phyloP scores from a whole-genome alignment of 2,329 filamentous ascomycete genomes.

The Botryotinia convoluta region DNA sequence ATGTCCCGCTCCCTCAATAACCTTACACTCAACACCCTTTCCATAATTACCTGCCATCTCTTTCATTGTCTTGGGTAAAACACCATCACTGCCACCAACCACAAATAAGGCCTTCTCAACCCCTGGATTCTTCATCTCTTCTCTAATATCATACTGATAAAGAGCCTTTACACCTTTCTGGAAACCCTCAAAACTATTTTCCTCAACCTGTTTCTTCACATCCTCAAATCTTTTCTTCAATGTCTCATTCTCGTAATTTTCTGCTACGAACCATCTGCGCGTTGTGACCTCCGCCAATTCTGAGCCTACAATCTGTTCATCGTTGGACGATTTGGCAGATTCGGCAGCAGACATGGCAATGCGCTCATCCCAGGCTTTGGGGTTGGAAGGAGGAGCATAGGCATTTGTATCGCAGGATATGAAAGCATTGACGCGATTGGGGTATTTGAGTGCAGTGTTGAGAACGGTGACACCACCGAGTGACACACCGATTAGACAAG shows the following conservation, averaged over 20 bases:
- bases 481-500: constrained; percentile 71
- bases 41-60: constrained; percentile 63
- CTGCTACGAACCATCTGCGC: constrained; percentile 68
- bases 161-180: constrained; percentile 65
- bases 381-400: constrained; percentile 69
- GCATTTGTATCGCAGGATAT: constrained; percentile 78
- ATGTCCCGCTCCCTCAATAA: constrained; percentile 72
- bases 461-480: constrained; percentile 78
- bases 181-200: constrained; percentile 70
- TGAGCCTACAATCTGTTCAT: constrained; percentile 56
- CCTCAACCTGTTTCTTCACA: constrained; percentile 66
- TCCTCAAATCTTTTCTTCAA: constrained; percentile 50
- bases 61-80: constrained; percentile 76
- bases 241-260: constrained; percentile 53
- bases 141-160: constrained; percentile 67
- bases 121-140: constrained; percentile 45
- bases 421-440: constrained; percentile 57
- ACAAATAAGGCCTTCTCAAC: constrained; percentile 65
- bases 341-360: constrained; percentile 64
- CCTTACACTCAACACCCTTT: constrained; percentile 55
- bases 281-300: constrained; percentile 70
- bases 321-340: constrained; percentile 36
- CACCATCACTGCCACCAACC: constrained; percentile 71
- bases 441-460: constrained; percentile 67
- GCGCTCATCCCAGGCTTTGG: constrained; percentile 75